phyloP scores from a whole-genome alignment of 352 stramenopile genomes.

The Peronospora belbahrii region DNA sequence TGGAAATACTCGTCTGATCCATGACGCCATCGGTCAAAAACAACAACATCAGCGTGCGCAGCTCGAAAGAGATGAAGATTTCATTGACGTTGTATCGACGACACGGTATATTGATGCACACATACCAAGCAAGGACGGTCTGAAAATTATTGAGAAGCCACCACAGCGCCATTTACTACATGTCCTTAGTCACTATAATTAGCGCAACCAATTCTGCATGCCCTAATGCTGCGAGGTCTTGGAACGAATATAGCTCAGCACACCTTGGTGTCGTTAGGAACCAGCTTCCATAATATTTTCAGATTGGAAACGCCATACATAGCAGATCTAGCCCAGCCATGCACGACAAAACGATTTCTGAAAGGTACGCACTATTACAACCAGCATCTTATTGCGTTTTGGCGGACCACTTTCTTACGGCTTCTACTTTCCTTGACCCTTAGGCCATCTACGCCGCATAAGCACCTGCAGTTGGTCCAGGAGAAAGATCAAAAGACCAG shows the following conservation, averaged over 20 bases:
- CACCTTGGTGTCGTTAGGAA: too few species aligned
- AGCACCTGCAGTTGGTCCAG: constrained; percentile 49
- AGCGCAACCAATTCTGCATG: too few species aligned
- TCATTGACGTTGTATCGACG: too few species aligned
- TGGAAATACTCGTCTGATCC: too few species aligned
- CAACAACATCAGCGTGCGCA: too few species aligned
- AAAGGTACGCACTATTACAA: constrained; percentile 8
- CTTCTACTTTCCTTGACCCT: not conserved
- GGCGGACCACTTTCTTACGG: constrained; percentile 1
- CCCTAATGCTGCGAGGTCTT: not conserved
- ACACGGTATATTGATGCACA: too few species aligned
- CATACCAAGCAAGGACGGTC: too few species aligned
- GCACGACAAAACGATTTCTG: constrained; percentile 13
- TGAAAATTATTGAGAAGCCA: too few species aligned
- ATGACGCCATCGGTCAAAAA: too few species aligned
- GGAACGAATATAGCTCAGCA: not conserved
- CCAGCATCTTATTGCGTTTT: not conserved
- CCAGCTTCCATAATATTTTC: too few species aligned
- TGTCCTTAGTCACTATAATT: too few species aligned
- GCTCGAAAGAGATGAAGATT: too few species aligned
- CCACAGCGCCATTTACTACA: constrained; percentile 15
- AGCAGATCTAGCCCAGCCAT: constrained; percentile 8
- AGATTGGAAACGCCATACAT: not conserved
- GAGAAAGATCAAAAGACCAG: constrained; percentile 43
- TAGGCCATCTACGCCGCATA: constrained; percentile 56